Evolutionary conservation across 2,329 filamentous ascomycete genomes (phyloP).

Genomic region (Tolypocladium sp.): DNA sequence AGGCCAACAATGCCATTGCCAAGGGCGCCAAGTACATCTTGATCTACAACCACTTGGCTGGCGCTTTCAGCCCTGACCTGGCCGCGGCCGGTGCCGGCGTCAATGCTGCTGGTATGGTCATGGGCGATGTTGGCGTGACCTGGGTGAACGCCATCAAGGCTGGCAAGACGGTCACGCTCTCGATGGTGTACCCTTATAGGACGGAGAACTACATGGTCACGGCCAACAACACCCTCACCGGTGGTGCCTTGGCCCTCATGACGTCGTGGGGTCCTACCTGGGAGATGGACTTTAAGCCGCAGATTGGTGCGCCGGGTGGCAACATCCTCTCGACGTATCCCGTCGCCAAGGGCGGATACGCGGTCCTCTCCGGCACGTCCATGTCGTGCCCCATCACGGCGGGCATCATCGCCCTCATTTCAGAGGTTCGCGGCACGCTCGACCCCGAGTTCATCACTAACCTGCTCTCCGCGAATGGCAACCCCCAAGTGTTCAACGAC

Average conservation of each 20-base stretch:
- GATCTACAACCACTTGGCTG: slow-evolving; percentile 46
- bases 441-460: slow-evolving; percentile 30
- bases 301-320: slow-evolving; percentile 45
- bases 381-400: slow-evolving; percentile 51
- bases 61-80: too few relatives aligned
- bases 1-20: slow-evolving; percentile 41
- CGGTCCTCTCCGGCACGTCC: slow-evolving; percentile 46
- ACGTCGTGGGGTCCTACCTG: slow-evolving; percentile 54
- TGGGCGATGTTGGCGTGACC: too few relatives aligned
- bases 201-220: slow-evolving; percentile 21
- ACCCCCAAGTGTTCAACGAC: slow-evolving; percentile 39
- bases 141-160: slow-evolving; percentile 20
- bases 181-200: slow-evolving; percentile 22
- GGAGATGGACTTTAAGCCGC: slow-evolving; percentile 47
- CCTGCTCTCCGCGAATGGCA: slow-evolving; percentile 38
- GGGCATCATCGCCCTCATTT: slow-evolving; percentile 44
- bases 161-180: slow-evolving; percentile 27
- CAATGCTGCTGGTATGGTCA: too few relatives aligned
- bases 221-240: slow-evolving; percentile 19
- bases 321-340: slow-evolving; percentile 51
- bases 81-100: too few relatives aligned
- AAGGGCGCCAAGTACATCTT: slow-evolving; percentile 52
- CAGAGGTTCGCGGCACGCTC: slow-evolving; percentile 39
- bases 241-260: slow-evolving; percentile 41
- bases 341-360: slow-evolving; percentile 34